Percentiles rank a stretch among this genome's conserved stretches.
These are phyloP conservation scores for Voacanga thouarsii DNA, from an alignment of 257 asterid species.

Conservation along the genomic window DNA sequence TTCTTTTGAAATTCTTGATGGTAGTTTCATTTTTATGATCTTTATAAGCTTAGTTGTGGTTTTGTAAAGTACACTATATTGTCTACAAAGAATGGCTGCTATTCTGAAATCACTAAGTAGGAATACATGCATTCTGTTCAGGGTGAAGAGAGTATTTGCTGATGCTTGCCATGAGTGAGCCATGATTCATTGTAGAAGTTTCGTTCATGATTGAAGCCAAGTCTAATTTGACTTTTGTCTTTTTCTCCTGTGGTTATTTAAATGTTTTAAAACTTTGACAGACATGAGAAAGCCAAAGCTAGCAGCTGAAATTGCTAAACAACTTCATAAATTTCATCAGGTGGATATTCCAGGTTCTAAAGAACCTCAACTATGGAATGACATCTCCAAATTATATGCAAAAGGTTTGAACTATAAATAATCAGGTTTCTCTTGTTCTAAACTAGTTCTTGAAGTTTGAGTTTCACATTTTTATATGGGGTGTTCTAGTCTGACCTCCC, in stretches of 20 bases:
- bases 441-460: neutral
- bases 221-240: neutral
- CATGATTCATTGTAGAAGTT: neutral
- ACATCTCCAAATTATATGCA: slow-evolving; percentile 60
- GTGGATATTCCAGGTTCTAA: slow-evolving; percentile 85
- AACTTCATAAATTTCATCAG: slow-evolving; percentile 74
- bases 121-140: neutral
- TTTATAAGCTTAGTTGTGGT: neutral
- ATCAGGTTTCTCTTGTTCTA: neutral
- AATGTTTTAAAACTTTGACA: slow-evolving; percentile 27
- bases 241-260: neutral
- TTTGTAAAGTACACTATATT: neutral
- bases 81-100: neutral
- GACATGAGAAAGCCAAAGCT: slow-evolving; percentile 81
- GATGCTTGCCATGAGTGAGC: neutral
- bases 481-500: neutral
- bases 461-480: neutral
- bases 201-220: neutral
- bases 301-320: slow-evolving; percentile 80
- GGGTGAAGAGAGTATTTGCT: neutral
- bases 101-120: neutral
- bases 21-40: neutral
- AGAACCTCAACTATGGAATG: slow-evolving; percentile 92
- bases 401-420: slow-evolving; percentile 38
- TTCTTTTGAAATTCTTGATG: neutral